These are phyloP conservation scores for Calonectria pauciramosa DNA, from an alignment of 2,329 filamentous ascomycete species.

Conservation along the genomic window DNA sequence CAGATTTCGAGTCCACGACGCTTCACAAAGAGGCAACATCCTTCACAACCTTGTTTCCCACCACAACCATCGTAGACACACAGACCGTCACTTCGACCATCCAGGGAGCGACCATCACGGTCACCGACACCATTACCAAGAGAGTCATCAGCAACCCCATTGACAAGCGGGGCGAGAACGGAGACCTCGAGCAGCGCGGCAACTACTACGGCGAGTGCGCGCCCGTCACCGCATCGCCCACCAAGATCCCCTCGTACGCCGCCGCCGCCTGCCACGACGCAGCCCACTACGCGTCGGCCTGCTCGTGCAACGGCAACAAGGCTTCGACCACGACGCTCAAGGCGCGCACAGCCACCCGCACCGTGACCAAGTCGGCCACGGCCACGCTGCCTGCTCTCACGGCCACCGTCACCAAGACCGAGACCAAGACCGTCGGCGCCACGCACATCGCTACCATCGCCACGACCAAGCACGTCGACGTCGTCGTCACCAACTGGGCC, in stretches of 20 bases:
- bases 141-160: neutral
- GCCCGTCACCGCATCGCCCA: neutral
- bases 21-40: neutral
- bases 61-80: neutral
- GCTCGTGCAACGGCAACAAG: neutral
- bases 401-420: neutral
- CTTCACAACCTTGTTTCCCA: neutral
- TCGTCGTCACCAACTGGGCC: neutral
- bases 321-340: neutral
- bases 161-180: neutral
- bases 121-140: accelerated
- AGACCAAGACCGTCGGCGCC: neutral
- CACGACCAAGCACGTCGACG: neutral
- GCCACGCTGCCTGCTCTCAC: neutral
- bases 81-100: neutral
- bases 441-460: neutral
- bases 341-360: neutral
- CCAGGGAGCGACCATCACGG: neutral
- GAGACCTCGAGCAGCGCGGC: neutral
- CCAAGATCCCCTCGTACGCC: neutral
- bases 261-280: neutral
- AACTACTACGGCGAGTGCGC: neutral
- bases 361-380: neutral
- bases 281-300: neutral
- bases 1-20: neutral